phyloP scores from a whole-genome alignment of 192 early-diverging fungal genomes.

The Coemansia sp. region DNA sequence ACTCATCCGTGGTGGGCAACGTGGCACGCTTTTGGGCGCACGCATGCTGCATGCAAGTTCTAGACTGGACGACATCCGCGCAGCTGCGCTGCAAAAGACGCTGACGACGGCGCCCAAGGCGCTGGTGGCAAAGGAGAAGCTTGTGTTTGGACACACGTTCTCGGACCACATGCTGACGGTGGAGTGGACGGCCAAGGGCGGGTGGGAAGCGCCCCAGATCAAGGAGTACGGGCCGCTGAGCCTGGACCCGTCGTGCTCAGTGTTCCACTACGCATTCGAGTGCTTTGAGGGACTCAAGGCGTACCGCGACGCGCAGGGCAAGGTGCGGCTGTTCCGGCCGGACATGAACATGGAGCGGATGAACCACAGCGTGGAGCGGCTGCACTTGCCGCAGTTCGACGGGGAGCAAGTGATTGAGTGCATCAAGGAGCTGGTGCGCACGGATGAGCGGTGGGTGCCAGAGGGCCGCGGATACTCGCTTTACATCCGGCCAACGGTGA shows the following conservation, averaged over 20 bases:
- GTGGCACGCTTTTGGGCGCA: neutral
- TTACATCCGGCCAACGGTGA: slow-evolving; percentile 91
- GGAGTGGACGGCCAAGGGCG: slow-evolving; percentile 69
- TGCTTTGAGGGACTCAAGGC: slow-evolving; percentile 94
- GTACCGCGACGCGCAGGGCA: slow-evolving; percentile 87
- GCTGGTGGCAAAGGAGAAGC: slow-evolving; percentile 60
- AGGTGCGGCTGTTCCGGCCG: slow-evolving; percentile 91
- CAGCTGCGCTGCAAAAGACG: slow-evolving; percentile 9
- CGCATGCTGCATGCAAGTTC: slow-evolving; percentile 4
- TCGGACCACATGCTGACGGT: slow-evolving; percentile 91
- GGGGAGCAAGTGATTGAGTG: slow-evolving; percentile 73
- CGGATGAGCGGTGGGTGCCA: slow-evolving; percentile 89
- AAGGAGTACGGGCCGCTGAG: slow-evolving; percentile 75
- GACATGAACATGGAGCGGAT: slow-evolving; percentile 97
- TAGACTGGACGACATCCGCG: slow-evolving; percentile 1
- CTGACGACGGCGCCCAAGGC: slow-evolving; percentile 54
- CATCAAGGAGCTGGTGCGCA: slow-evolving; percentile 79
- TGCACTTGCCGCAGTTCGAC: slow-evolving; percentile 84
- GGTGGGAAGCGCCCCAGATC: slow-evolving; percentile 78
- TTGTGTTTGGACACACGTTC: slow-evolving; percentile 88
- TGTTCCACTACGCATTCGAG: slow-evolving; percentile 92
- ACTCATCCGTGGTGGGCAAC: neutral
- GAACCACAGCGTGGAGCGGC: slow-evolving; percentile 70
- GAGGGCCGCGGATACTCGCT: slow-evolving; percentile 87
- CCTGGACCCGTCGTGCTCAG: slow-evolving; percentile 81